Evolutionary conservation across 2,329 filamentous ascomycete species (phyloP), one percentile per base, ranked within the genome.

Genomic region (Aspergillus latus): DNA sequence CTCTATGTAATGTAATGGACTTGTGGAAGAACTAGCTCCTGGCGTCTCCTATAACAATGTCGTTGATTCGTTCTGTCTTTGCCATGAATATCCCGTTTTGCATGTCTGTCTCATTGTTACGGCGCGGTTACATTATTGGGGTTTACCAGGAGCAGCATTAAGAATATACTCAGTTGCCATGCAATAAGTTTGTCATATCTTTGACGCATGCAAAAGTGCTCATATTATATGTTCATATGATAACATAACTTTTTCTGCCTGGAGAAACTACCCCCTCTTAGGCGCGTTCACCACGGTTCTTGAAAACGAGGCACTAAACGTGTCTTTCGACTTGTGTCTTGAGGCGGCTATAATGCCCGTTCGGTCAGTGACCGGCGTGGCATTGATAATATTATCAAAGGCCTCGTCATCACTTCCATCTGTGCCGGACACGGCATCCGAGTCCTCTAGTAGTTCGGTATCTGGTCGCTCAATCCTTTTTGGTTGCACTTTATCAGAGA

Each of bases 311-410:
- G 76, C 80, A 59, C 73, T 79, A 26, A 78, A 68, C 26, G 73
- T 75, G 55, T 82, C 78, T 59, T 79, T 78, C 40, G 72, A 75
- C 47, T 76, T 80, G 59, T 81, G 78, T 50, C 81, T 77, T 70
- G 88, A 80, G 63, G 84, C 85, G 2, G 84, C 82, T 40, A 80
- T 76, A 44, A 88, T 87, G 0, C 93, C 93, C 10, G 89, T 89
- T 53, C 88, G 84, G 71, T 97, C 93, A 0, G 92, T 97, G 15
- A 95, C 85, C 0, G 91, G 91, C 2, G 90, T 93, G 0, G 94
- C 93, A 64, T 92, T 86, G 68, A 97, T 96, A 72, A 99, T 95
- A 63, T 88, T 88, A 68, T 97, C 93, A 68, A 97, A 96, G 46
- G 89, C 88, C 52, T 94, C 88, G 1, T 80, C 85, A 8, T 58